Base-by-base conservation (phyloP, 2,329 filamentous ascomycete species). In the Lithohypha guttulata region DNA sequence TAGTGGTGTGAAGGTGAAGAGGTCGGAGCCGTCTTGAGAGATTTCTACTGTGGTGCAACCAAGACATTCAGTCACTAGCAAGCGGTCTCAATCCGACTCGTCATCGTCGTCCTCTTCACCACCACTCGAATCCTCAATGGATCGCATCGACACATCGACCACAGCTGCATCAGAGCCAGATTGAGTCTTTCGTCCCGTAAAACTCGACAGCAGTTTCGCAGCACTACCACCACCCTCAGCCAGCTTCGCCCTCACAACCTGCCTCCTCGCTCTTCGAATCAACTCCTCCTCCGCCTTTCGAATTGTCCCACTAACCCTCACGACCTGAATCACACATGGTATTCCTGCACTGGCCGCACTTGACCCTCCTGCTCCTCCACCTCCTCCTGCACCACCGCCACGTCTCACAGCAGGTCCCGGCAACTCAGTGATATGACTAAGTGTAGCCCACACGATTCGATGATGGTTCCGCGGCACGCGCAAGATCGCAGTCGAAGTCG, bases 401-500 rank as follows among this genome's bases (percentile, higher is more conserved):
- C 51, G 44, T 42, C 49, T 54, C 32, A 19, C 40, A 13, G 26
- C 26, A 28, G 42, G 28, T 18, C 37, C 37, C 41, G 74, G 84
- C 0, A 95, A 64, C 11, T 63, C 70, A 15, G 78, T 78, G 67
- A 91, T 81, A 51, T 86, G 83, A 0, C 84, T 84, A 38, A 98
- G 65, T 1, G 86, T 84, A 0, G 86, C 79, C 91, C 91, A 98
- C 3, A 94, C 79, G 46, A 95, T 73, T 32, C 84, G 75, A 58
- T 87, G 93, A 49, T 93, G 79, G 11, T 79, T 77, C 42, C 91
- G 78, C 2, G 84, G 77, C 48, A 87, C 84, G 46, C 83, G 77
- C 26, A 98, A 69, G 44, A 98, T 98, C 39, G 89, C 85, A 1
- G 89, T 98, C 4, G 84, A 93, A 0, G 91, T 98, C n/a, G 86